Percentiles rank a stretch among this genome's conserved stretches.
Conservation (phyloP, 139 green algal species). For the Coelastrella sp. region DNA sequence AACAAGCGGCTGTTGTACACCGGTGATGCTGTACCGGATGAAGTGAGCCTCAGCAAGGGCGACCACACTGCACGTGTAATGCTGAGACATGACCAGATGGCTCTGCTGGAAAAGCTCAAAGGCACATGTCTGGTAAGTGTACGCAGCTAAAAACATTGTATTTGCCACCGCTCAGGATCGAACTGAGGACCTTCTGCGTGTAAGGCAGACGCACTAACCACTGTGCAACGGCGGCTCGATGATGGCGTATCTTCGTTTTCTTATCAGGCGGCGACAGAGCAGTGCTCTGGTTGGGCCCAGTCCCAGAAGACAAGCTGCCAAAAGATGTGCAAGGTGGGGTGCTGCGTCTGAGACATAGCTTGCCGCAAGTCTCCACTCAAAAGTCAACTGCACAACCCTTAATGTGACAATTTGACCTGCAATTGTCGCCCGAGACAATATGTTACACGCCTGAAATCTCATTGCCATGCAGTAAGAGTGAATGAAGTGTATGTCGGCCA, state of each 20-base stretch:
- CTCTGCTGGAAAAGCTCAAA: slow-evolving; percentile 84
- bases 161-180: slow-evolving; percentile 1
- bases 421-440: no score
- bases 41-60: slow-evolving; percentile 74
- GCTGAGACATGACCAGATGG: slow-evolving; percentile 81
- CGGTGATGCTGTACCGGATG: slow-evolving; percentile 76
- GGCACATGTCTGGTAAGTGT: slow-evolving; percentile 23
- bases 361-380: background rate
- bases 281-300: slow-evolving; percentile 76
- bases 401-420: background rate
- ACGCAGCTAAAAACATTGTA: background rate
- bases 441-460: no score
- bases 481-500: no score
- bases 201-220: slow-evolving; percentile 18
- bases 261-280: slow-evolving; percentile 27
- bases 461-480: no score
- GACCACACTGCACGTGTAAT: slow-evolving; percentile 75
- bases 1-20: slow-evolving; percentile 80
- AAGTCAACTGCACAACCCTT: background rate
- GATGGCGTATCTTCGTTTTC: background rate
- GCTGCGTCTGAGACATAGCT: background rate
- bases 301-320: slow-evolving; percentile 81
- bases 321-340: slow-evolving; percentile 25
- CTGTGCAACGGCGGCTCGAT: background rate
- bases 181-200: slow-evolving; percentile 16